These are phyloP conservation scores for Monascus purpureus DNA, from an alignment of 495 filamentous ascomycete species.

Conservation along the genomic window DNA sequence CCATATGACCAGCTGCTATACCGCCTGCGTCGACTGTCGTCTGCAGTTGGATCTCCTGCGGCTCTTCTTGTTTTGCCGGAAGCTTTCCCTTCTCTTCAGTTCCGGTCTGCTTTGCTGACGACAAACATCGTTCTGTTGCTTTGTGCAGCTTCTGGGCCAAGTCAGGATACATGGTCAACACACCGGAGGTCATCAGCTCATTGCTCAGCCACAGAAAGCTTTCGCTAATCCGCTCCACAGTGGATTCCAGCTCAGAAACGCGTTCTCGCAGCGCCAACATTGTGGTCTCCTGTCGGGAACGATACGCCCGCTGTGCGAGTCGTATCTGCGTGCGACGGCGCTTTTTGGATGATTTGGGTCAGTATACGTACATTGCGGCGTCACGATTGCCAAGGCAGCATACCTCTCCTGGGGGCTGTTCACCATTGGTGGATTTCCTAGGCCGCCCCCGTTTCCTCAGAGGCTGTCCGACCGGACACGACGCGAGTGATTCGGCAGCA, in stretches of 20 bases:
- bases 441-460: neutral
- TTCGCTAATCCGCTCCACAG: neutral
- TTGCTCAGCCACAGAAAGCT: neutral
- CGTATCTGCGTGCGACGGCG: neutral
- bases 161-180: neutral
- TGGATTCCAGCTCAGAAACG: neutral
- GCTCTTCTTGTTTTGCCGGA: neutral
- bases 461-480: neutral
- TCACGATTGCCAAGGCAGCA: neutral
- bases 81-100: neutral
- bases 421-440: neutral
- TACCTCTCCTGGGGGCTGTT: neutral
- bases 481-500: neutral
- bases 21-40: neutral
- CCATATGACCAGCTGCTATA: no score
- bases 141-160: neutral
- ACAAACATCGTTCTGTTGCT: neutral
- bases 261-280: neutral
- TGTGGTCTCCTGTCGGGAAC: neutral
- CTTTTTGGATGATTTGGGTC: neutral
- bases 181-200: neutral
- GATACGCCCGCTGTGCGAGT: neutral
- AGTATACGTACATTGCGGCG: neutral
- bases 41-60: neutral
- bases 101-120: neutral